phyloP scores from a whole-genome alignment of 2,329 filamentous ascomycete species.

The Emergomyces africanus region DNA sequence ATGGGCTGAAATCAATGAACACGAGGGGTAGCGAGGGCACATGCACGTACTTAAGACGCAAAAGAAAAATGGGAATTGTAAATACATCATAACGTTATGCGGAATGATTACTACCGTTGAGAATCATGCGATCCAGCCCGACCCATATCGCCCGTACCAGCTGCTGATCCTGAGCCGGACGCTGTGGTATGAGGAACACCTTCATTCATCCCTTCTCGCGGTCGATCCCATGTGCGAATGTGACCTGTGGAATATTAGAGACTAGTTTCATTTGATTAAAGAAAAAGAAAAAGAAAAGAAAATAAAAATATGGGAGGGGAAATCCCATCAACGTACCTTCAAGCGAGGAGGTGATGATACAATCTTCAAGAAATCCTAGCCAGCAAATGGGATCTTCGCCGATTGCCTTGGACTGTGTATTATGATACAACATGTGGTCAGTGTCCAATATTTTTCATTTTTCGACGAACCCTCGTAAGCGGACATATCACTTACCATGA shows the following conservation, averaged over 20 bases:
- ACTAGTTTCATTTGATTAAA: slow-evolving; percentile 6
- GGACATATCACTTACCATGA: slow-evolving; percentile 51
- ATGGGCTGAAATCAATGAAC: too few relatives aligned
- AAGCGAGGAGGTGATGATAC: slow-evolving; percentile 84
- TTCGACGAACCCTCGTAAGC: not conserved
- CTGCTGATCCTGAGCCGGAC: slow-evolving; percentile 9
- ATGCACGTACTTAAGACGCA: too few relatives aligned
- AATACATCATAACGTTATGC: not conserved
- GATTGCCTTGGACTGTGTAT: slow-evolving; percentile 59
- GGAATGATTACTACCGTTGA: not conserved
- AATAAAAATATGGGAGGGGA: too few relatives aligned
- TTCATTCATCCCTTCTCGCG: slow-evolving; percentile 33
- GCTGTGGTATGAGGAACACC: slow-evolving; percentile 16
- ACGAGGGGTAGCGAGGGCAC: too few relatives aligned
- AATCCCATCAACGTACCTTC: slow-evolving; percentile 50
- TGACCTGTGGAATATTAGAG: slow-evolving; percentile 43
- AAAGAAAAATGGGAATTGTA: not conserved
- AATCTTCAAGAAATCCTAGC: slow-evolving; percentile 86
- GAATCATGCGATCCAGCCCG: not conserved
- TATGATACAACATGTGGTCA: slow-evolving; percentile 4
- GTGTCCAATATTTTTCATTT: not conserved
- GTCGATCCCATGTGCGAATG: slow-evolving; percentile 61
- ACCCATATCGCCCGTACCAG: not conserved
- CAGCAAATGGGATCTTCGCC: slow-evolving; percentile 80
- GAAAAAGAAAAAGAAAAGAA: not conserved